These are phyloP conservation scores for Phaffomyces opuntiae DNA, from an alignment of 805 yeast genomes.

Conservation along the genomic window DNA sequence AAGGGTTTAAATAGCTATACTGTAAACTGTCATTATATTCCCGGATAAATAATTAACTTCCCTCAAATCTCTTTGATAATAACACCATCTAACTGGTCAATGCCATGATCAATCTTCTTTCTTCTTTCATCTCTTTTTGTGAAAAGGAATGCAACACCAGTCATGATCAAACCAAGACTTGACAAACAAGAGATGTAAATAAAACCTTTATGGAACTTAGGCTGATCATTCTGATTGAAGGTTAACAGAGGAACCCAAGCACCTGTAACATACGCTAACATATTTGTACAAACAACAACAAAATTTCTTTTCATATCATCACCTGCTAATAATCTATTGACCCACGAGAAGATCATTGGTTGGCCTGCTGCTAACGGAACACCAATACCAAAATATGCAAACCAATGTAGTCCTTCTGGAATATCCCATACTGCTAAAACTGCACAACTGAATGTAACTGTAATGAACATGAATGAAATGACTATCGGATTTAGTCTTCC, in stretches of 20 bases:
- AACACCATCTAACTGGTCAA: not conserved
- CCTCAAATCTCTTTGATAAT: not conserved
- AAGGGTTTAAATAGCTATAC: no score
- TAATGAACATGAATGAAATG: slow-evolving; percentile 31
- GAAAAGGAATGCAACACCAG: not conserved
- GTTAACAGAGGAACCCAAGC: slow-evolving; percentile 36
- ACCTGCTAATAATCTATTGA: slow-evolving; percentile 36
- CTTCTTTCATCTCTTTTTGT: slow-evolving; percentile 1
- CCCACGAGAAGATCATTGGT: slow-evolving; percentile 52
- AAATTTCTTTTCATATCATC: slow-evolving; percentile 29
- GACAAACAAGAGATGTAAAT: slow-evolving; percentile 25
- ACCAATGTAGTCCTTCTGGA: slow-evolving; percentile 43
- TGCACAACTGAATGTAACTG: slow-evolving; percentile 35
- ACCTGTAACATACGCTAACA: slow-evolving; percentile 34
- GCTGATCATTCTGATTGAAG: slow-evolving; percentile 32
- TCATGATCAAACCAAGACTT: slow-evolving; percentile 2
- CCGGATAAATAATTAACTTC: no score
- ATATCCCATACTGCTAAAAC: slow-evolving; percentile 43
- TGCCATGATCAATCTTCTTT: not conserved
- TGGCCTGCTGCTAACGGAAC: slow-evolving; percentile 46
- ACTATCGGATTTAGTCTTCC: slow-evolving; percentile 31
- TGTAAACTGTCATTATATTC: no score
- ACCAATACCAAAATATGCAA: slow-evolving; percentile 40
- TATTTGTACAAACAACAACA: slow-evolving; percentile 34
- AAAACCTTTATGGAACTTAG: slow-evolving; percentile 32